Evolutionary conservation across 805 yeast species (phyloP).

Genomic region (Schizosaccharomyces japonicus): DNA sequence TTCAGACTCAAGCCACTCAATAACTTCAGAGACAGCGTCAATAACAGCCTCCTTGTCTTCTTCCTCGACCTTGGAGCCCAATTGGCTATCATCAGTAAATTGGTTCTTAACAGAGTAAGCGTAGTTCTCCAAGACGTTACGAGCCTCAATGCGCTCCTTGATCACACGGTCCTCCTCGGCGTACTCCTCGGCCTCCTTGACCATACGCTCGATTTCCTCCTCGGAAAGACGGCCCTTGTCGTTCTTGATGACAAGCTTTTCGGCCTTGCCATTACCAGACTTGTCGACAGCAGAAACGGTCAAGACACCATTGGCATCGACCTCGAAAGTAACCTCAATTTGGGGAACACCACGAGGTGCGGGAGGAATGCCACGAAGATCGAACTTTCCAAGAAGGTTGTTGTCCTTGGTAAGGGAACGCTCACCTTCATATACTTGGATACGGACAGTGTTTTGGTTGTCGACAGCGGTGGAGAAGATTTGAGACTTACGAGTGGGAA

Average conservation of each 20-base stretch:
- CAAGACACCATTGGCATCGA: conserved; percentile 93
- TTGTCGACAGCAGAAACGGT: conserved; percentile 91
- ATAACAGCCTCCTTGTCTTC: conserved; percentile 74
- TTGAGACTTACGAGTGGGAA: conserved; percentile 93
- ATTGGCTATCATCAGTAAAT: conserved; percentile 26
- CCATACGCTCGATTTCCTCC: conserved; percentile 96
- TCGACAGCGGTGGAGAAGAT: conserved; percentile 91
- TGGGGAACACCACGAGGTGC: conserved; percentile 98
- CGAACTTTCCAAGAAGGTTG: conserved; percentile 91
- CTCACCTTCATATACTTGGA: conserved; percentile 96
- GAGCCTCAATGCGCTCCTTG: conserved; percentile 66
- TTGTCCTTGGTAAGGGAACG: conserved; percentile 87
- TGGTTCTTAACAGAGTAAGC: conserved; percentile 63
- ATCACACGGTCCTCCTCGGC: conserved; percentile 76
- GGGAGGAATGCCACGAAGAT: conserved; percentile 87
- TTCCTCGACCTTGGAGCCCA: conserved; percentile 60
- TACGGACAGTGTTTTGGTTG: conserved; percentile 94
- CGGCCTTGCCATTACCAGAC: conserved; percentile 84
- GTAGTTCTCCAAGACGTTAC: conserved; percentile 70
- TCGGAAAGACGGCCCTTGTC: conserved; percentile 95
- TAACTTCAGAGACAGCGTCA: conserved; percentile 69
- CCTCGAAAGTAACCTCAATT: conserved; percentile 88
- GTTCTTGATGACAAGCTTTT: conserved; percentile 90
- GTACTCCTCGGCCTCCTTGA: conserved; percentile 83
- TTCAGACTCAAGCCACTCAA: conserved; percentile 74